Base-by-base conservation (phyloP, 2,329 filamentous ascomycete genomes). In the Fusarium domesticum region DNA sequence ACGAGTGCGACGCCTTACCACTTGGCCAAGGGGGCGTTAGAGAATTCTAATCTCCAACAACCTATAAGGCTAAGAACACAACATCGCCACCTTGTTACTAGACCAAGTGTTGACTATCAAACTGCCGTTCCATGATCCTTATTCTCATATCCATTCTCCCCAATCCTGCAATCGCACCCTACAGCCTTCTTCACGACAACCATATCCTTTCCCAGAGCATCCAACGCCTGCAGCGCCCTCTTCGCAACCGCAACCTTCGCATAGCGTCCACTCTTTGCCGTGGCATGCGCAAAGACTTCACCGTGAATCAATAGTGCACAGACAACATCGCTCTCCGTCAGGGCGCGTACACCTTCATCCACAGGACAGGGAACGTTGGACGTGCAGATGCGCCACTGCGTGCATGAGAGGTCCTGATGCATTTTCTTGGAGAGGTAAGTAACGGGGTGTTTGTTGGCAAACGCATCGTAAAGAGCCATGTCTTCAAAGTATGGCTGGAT, bases 391-490 rank as follows among this genome's bases (percentile, higher is more conserved):
- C 81, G 73, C 74, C 77, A 81, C 41, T 72, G 64, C 3, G 45
- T 68, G 64, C 92, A 96, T 19, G 75, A 78, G 48, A 89, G 83
- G 10, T 80, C 74, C 10, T 75, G 72, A 7, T 78, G 72, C 47
- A 96, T 71, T 48, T 80, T 72, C 35, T 81, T 80, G 32, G 80
- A 72, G 1, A 96, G 74, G 33, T 80, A 80, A 0, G 87, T 95
- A 4, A 87, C 85, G 0, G 92, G 92, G 56, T 97, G 91, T 25
- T 87, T 87, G 58, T 85, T 89, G 2, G 89, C 90, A 64, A 88
- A 96, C 0, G 80, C 81, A 64, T 97, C 90, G 65, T 96, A 96
- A 31, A 93, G 76, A 3, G 75, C 72, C 83, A 97, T 96, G 65
- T 96, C 85, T 39, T 78, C 73, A 63, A 97, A 97, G 69, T 83